These are phyloP conservation scores for Pseudopyrenochaeta lycopersici DNA, from an alignment of 2,329 filamentous ascomycete genomes.

Conservation along the genomic window DNA sequence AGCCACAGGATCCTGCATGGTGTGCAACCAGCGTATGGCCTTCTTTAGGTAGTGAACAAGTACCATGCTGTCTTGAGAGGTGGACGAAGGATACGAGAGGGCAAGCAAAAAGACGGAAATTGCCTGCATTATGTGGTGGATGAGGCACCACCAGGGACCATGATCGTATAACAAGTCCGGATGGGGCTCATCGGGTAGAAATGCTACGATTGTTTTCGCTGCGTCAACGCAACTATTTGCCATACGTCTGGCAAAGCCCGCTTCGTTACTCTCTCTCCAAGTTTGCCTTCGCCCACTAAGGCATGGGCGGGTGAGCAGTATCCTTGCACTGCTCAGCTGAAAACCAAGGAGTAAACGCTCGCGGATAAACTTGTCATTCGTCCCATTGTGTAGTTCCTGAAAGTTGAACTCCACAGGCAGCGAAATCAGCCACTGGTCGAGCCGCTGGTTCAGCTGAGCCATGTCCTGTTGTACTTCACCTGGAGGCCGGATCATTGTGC, in stretches of 20 bases:
- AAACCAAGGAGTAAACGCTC: conserved; percentile 46
- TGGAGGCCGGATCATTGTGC: conserved; percentile 42
- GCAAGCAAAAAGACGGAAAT: conserved; percentile 49
- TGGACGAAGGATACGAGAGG: conserved; percentile 39
- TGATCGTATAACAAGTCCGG: conserved; percentile 40
- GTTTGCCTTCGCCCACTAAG: conserved; percentile 40
- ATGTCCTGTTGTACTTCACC: conserved; percentile 46
- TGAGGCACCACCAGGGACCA: conserved; percentile 53
- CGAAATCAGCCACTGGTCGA: conserved; percentile 45
- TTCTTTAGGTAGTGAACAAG: conserved; percentile 39
- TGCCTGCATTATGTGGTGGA: conserved; percentile 53
- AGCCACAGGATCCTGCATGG: conserved; percentile 42
- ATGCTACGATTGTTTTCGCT: conserved; percentile 43
- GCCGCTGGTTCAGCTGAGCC: conserved; percentile 37
- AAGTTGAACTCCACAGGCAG: conserved; percentile 45
- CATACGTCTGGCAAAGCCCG: conserved; percentile 40
- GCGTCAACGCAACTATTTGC: conserved; percentile 48
- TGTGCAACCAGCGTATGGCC: conserved; percentile 44
- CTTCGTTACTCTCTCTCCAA: conserved; percentile 23
- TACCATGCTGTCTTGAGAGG: conserved; percentile 27
- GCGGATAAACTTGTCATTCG: conserved; percentile 17
- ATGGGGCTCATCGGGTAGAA: conserved; percentile 47
- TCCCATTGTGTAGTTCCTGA: conserved; percentile 9
- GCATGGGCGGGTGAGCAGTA: conserved; percentile 52
- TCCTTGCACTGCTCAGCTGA: conserved; percentile 48